Evolutionary conservation across 768 basidiomycete genomes (phyloP), one percentile per base, ranked within the genome.

Genomic region (Sporobolomyces pararoseus): DNA sequence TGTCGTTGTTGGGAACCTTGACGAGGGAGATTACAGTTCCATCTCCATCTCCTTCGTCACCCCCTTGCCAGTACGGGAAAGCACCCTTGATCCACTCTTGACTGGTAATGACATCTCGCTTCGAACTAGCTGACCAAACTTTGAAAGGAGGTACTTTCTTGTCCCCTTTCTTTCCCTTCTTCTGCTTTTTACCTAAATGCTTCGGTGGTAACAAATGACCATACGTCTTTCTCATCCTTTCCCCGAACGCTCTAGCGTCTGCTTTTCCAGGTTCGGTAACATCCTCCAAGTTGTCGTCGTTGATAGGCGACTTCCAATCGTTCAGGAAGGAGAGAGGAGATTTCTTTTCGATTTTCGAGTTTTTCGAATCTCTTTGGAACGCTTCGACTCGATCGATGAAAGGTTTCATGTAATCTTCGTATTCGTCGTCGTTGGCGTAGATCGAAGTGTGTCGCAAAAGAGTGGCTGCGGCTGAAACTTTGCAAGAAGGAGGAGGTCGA

Each of bases 351-450:
- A 61, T 49, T 31, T 29, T 21, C 29, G 21, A 39, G 37, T 27
- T 23, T 49, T 71, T 54, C 46, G 73, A 59, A 0, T 64, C 63
- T 12, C 62, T 47, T 23, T 42, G 39, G 39, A 42, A 42, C 17
- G 9, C 50, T 9, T 59, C 58, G 39, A 82, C 75, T 71, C 79
- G 79, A 27, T 76, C 65, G 66, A 79, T 75, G 71, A 82, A 81
- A 0, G 81, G 80, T 29, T 75, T 37, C 78, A 82, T 81, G 23
- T 77, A 79, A 35, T 79, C 74, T 16, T 78, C 79, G 53, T 54
- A 80, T 53, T 81, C 81, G 64, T 81, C 81, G 67, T 80, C 80
- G 72, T 82, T 82, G 21, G 78, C 79, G 65, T 76, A 63, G 49
- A 81, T 81, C 52, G 75, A 74, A 7, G 76, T 75, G 74, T 81